Evolutionary conservation across 345 rosid genomes (phyloP), one percentile per base, ranked within the genome.

Genomic region (Populus ilicifolia): DNA sequence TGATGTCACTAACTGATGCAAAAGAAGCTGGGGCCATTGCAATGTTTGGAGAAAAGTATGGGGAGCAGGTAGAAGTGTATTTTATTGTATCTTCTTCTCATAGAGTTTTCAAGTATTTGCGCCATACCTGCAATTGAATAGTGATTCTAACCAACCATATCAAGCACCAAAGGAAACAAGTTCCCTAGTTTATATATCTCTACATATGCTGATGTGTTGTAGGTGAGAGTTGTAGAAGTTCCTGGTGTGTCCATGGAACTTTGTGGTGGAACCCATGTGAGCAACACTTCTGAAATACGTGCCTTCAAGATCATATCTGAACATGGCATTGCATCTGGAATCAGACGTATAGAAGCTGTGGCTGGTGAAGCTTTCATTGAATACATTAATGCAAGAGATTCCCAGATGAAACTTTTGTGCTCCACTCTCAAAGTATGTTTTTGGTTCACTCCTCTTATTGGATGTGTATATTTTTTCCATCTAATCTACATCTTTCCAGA

Each of bases 231-330:
- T n/a, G 93, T 95, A 35, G 97, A 95, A 85, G 99, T 95, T 82
- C 98, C 98, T 17, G 99, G 98, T 77, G 93, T 95, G 72, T 95
- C 99, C 39, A 90, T 95, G 97, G 99, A 95, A 86, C 97, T 95
- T 76, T 93, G 99, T 81, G 98, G 98, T 82, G 99, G 99, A 81
- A 95, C 99, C 64, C 99, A 92, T 84, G 99, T 95, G 73, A 80
- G 82, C 80, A 93, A 88, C 85, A 95, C 99, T 79, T 83, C 91
- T 63, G 99, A 95, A 79, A 95, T 95, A 78, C 89, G 94, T 35
- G 97, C 92, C 76, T 92, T 93, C 89, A 95, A 95, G 81, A 89
- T 93, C 25, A 90, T 95, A 75, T 93, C 97, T 4, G 99, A 95
- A 84, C 97, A 93, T 72, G 99, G 97, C n/a, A 88, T 95, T 88